Evolutionary conservation across 192 early-diverging fungal genomes (phyloP).

Genomic region (Chytriomyces hyalinus): DNA sequence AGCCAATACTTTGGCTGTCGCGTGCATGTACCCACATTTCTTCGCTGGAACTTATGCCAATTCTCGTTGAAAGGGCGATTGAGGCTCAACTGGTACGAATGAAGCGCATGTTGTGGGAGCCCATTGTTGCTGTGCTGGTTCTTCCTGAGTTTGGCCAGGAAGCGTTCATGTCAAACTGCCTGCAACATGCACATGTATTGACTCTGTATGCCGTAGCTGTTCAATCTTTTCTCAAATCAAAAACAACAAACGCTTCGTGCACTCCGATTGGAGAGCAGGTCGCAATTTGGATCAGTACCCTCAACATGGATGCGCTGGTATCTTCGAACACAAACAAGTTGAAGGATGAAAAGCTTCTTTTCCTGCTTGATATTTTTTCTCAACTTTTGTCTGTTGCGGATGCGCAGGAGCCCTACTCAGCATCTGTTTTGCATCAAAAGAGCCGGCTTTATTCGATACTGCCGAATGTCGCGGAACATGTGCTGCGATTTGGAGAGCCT

Average conservation of each 20-base stretch:
- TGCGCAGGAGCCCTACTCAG: background rate
- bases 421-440: constrained; percentile 11
- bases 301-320: constrained; percentile 39
- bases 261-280: constrained; percentile 40
- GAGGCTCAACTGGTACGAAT: background rate
- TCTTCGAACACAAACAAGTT: background rate
- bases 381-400: constrained; percentile 27
- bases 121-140: constrained; percentile 3
- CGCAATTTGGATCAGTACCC: constrained; percentile 39
- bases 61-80: constrained; percentile 39
- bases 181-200: constrained; percentile 41
- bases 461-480: constrained; percentile 30
- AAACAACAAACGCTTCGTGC: background rate
- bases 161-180: constrained; percentile 43
- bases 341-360: constrained; percentile 40
- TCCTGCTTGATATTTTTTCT: constrained; percentile 36
- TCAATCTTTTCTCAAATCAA: constrained; percentile 22
- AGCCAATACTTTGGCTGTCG: constrained; percentile 34
- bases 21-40: constrained; percentile 20
- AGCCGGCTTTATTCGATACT: constrained; percentile 33
- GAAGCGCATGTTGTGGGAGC: background rate
- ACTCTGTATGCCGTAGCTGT: constrained; percentile 44
- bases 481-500: constrained; percentile 42
- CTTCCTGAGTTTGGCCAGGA: constrained; percentile 44
- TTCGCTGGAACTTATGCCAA: constrained; percentile 43